Percentiles rank a stretch among this genome's conserved stretches.
Evolutionary conservation across 495 filamentous ascomycete species (phyloP).

Genomic region (Trichocladium uniseriatum): DNA sequence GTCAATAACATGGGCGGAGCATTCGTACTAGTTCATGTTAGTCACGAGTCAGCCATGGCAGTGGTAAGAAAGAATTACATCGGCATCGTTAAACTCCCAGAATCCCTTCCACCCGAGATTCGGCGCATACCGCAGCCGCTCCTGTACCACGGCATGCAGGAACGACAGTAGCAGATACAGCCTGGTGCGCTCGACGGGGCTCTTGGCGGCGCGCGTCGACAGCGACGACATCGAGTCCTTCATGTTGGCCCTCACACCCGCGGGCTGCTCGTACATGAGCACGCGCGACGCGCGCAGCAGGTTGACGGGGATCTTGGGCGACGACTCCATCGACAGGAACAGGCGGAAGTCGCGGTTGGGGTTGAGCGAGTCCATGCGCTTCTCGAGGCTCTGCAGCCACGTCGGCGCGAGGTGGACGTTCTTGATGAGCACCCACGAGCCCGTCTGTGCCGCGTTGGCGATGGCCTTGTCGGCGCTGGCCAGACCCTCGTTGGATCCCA

Average conservation of each 20-base stretch:
- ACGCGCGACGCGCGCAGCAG: conserved; percentile 86
- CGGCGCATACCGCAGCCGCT: conserved; percentile 89
- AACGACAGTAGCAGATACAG: conserved; percentile 89
- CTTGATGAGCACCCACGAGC: conserved; percentile 96
- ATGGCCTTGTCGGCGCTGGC: conserved; percentile 93
- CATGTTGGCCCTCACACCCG: conserved; percentile 96
- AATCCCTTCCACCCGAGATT: conserved; percentile 96
- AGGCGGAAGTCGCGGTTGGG: conserved; percentile 89
- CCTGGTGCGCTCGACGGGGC: conserved; percentile 83
- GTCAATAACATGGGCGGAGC: conserved; percentile 91
- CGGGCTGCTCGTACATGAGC: conserved; percentile 96
- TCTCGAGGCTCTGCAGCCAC: conserved; percentile 95
- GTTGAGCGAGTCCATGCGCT: conserved; percentile 89
- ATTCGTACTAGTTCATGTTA: conserved; percentile 73
- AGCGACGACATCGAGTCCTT: conserved; percentile 87
- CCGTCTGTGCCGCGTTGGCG: conserved; percentile 80
- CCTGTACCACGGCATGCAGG: conserved; percentile 92
- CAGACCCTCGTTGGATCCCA: conserved; percentile 93
- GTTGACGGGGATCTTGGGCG: conserved; percentile 94
- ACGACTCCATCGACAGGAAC: conserved; percentile 97
- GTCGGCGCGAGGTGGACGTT: conserved; percentile 95
- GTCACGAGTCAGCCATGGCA: too few species aligned
- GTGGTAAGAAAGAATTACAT: conserved; percentile 64
- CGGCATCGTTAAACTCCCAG: conserved; percentile 99
- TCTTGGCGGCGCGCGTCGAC: conserved; percentile 63